phyloP scores from a whole-genome alignment of 2,329 filamentous ascomycete genomes.

The Colletotrichum sp. region DNA sequence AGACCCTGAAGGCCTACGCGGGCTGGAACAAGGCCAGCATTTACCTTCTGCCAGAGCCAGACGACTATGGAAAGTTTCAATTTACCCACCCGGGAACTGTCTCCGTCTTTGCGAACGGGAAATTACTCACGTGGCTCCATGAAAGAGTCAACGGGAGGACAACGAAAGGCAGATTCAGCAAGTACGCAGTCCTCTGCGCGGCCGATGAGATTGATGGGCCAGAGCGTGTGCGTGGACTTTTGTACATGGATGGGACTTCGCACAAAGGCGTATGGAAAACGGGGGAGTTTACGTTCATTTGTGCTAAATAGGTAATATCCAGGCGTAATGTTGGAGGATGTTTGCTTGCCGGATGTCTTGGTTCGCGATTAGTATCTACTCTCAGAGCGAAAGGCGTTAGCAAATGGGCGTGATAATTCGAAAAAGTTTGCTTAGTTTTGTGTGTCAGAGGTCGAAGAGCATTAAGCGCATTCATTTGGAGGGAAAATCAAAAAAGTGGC shows the following conservation, averaged over 20 bases:
- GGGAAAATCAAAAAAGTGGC: neutral
- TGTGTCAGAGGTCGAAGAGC: no score
- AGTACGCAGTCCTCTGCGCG: neutral
- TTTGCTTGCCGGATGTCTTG: accelerated
- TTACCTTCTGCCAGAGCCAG: neutral
- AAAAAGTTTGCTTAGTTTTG: no score
- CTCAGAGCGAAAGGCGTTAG: neutral
- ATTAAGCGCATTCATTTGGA: no score
- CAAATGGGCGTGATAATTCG: no score
- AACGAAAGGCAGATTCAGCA: neutral
- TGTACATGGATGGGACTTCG: neutral
- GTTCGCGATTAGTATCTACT: accelerated
- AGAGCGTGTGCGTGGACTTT: neutral
- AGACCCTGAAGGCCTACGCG: neutral
- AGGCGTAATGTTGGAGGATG: neutral
- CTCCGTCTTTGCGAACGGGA: neutral
- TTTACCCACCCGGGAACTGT: neutral
- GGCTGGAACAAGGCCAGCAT: neutral
- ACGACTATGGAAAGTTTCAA: neutral
- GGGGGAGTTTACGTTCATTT: neutral
- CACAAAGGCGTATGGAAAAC: neutral
- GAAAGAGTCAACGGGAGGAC: neutral
- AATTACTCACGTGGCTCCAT: neutral
- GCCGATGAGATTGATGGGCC: neutral
- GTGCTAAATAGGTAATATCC: neutral